Evolutionary conservation across 371 early-diverging fungal genomes (phyloP).

Genomic region (Apophysomyces elegans): DNA sequence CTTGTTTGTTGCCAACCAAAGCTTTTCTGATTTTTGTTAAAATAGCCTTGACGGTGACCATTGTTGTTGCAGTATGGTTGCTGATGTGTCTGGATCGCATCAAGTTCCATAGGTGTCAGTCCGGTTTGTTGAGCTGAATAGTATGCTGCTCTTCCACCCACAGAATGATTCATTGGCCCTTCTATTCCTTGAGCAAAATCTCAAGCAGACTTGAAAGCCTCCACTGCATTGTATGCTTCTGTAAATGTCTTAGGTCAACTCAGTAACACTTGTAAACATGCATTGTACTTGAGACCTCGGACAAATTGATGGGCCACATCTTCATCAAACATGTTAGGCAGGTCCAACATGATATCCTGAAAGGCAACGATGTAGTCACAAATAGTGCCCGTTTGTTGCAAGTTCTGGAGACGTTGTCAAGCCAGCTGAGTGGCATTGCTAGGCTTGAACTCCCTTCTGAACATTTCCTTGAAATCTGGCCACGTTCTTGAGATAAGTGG

Average conservation of each 20-base stretch:
- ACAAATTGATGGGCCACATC: too few species aligned
- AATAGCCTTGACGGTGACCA: too few species aligned
- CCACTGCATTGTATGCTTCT: too few species aligned
- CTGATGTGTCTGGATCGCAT: background rate
- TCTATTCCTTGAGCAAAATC: background rate
- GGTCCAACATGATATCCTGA: background rate
- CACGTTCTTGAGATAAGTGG: background rate
- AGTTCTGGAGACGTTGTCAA: slow-evolving; percentile 1
- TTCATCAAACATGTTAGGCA: too few species aligned
- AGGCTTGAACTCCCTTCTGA: slow-evolving; percentile 10
- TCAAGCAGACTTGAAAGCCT: too few species aligned
- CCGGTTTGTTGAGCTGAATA: background rate
- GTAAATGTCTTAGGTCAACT: too few species aligned
- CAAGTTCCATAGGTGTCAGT: background rate
- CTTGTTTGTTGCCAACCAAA: too few species aligned
- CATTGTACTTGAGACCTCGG: too few species aligned
- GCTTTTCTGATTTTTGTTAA: too few species aligned
- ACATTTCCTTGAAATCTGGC: slow-evolving; percentile 5
- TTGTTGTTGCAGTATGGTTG: too few species aligned
- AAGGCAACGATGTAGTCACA: slow-evolving; percentile 15
- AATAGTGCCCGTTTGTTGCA: slow-evolving; percentile 6
- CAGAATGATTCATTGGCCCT: background rate
- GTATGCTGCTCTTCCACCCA: background rate
- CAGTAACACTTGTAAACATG: too few species aligned
- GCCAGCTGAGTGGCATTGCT: slow-evolving; percentile 14